Evolutionary conservation across 495 filamentous ascomycete species (phyloP).

Genomic region (Trichoderma parareesei): DNA sequence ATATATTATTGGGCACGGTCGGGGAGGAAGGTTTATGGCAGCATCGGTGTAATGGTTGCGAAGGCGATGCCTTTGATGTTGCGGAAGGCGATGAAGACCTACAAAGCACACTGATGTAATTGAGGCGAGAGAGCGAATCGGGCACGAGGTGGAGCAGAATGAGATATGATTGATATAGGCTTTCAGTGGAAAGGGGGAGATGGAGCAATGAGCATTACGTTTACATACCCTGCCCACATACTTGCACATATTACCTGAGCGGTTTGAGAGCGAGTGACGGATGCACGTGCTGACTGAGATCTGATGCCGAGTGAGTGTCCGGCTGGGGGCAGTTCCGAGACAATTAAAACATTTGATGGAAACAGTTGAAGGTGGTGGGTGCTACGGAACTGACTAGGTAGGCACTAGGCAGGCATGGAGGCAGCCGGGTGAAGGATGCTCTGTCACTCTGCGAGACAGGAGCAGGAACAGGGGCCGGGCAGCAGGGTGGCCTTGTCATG

Average conservation of each 20-base stretch:
- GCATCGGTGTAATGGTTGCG: not conserved
- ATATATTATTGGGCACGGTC: constrained; percentile 1
- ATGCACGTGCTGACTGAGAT: not conserved
- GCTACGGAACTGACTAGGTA: not conserved
- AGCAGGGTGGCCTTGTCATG: too few relatives aligned
- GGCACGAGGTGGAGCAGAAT: constrained; percentile 4
- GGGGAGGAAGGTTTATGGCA: not conserved
- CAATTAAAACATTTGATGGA: not conserved
- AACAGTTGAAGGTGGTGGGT: not conserved
- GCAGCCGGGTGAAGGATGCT: not conserved
- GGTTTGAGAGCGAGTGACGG: not conserved
- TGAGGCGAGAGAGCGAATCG: not conserved
- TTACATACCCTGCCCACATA: too few relatives aligned
- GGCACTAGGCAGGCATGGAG: too few relatives aligned
- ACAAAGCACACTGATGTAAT: not conserved
- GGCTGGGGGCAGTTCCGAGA: constrained; percentile 1
- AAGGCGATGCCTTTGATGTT: not conserved
- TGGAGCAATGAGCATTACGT: not conserved
- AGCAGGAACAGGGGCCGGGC: too few relatives aligned
- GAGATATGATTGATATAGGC: constrained; percentile 8
- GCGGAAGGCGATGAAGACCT: not conserved
- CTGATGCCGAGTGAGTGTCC: not conserved
- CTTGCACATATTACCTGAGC: too few relatives aligned
- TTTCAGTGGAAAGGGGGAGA: not conserved
- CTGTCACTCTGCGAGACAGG: not conserved